Evolutionary conservation across 2,329 filamentous ascomycete genomes (phyloP).

Genomic region (Amylocarpus encephaloides): DNA sequence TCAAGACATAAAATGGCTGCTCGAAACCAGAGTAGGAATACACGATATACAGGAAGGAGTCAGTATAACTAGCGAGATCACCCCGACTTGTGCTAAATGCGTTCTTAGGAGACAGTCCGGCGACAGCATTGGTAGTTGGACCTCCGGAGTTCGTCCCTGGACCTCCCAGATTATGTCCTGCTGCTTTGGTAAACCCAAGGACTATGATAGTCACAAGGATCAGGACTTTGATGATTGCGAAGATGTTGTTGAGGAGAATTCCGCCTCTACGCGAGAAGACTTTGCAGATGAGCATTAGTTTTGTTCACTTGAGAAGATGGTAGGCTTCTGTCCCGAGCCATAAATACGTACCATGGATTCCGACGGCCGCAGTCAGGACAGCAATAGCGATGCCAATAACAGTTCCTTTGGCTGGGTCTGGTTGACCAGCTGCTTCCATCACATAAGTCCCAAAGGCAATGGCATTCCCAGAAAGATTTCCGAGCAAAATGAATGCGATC

Average conservation of each 20-base stretch:
- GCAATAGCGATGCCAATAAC: conserved; percentile 44
- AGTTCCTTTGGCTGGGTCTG: conserved; percentile 27
- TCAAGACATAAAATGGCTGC: conserved; percentile 36
- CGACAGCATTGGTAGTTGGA: neutral
- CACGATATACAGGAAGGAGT: conserved; percentile 39
- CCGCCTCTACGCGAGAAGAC: conserved; percentile 41
- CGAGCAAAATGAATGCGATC: conserved; percentile 29
- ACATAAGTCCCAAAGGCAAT: conserved; percentile 40
- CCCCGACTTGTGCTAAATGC: neutral
- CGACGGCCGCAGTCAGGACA: conserved; percentile 35
- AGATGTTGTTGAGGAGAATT: conserved; percentile 44
- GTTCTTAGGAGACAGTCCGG: neutral
- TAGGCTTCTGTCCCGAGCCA: neutral
- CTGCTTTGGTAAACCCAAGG: conserved; percentile 29
- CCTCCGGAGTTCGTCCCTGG: neutral
- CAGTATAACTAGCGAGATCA: conserved; percentile 27
- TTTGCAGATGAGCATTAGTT: neutral
- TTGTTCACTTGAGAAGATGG: neutral
- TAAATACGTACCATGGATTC: conserved; percentile 36
- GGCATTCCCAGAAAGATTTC: conserved; percentile 44
- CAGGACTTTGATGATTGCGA: conserved; percentile 43
- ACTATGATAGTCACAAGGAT: conserved; percentile 41
- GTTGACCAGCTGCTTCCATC: conserved; percentile 32
- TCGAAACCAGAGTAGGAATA: conserved; percentile 37
- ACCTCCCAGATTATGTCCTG: conserved; percentile 1